phyloP scores from a whole-genome alignment of 2,329 filamentous ascomycete species.

The Stachybotrys chartarum region DNA sequence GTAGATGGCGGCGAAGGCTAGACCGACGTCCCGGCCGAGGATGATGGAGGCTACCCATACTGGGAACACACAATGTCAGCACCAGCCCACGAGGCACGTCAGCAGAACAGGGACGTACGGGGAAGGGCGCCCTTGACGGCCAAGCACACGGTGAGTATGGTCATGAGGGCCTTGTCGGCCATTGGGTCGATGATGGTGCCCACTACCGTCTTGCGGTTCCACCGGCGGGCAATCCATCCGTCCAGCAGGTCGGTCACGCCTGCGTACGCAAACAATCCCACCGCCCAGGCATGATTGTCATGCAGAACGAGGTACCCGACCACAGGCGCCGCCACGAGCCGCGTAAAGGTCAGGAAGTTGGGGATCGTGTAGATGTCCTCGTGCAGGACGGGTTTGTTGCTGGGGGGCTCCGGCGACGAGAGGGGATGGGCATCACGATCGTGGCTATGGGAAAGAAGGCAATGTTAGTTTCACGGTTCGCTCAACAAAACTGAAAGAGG shows the following conservation, averaged over 20 bases:
- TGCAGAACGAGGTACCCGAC: conserved; percentile 86
- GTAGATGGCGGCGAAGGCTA: conserved; percentile 84
- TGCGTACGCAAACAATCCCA: conserved; percentile 86
- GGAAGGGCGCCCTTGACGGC: conserved; percentile 78
- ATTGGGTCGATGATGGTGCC: conserved; percentile 93
- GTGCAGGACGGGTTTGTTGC: conserved; percentile 30
- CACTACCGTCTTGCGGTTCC: conserved; percentile 86
- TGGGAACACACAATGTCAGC: conserved; percentile 19
- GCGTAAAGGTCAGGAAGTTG: conserved; percentile 83
- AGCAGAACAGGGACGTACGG: conserved; percentile 40
- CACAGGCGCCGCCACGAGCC: conserved; percentile 73
- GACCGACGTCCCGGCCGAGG: conserved; percentile 75
- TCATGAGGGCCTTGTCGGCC: conserved; percentile 97
- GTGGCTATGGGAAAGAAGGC: background rate
- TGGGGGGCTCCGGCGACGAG: conserved; percentile 2
- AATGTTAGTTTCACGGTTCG: background rate
- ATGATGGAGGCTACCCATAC: conserved; percentile 88
- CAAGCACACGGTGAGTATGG: conserved; percentile 77
- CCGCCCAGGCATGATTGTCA: conserved; percentile 69
- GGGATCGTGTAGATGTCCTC: conserved; percentile 98
- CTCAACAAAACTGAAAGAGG: too few species aligned
- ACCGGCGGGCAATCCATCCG: conserved; percentile 85
- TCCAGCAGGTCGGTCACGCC: conserved; percentile 88
- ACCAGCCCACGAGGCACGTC: background rate
- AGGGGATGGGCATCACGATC: too few species aligned